A percentile compares a stretch with the other conserved stretches of the same genome.
These are phyloP conservation scores for Rutstroemia sp. DNA, from an alignment of 2,329 filamentous ascomycete genomes.

Conservation along the genomic window DNA sequence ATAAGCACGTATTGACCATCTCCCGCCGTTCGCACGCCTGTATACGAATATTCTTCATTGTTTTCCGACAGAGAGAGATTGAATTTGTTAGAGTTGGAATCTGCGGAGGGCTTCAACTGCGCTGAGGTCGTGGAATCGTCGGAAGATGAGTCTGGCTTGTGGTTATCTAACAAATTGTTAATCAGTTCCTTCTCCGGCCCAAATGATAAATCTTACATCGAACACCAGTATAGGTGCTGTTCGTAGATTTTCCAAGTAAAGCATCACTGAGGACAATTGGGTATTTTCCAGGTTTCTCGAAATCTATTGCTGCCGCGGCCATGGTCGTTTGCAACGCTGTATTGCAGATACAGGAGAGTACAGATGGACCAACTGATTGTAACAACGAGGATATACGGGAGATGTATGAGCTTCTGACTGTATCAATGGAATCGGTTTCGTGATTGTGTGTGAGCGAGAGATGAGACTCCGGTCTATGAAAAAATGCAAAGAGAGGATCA, in stretches of 20 bases:
- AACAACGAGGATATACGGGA: too few species aligned
- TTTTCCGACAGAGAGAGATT: constrained; percentile 46
- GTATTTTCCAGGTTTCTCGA: constrained; percentile 53
- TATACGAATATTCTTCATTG: constrained; percentile 48
- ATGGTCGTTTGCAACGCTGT: background rate
- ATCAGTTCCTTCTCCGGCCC: background rate
- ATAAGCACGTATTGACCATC: constrained; percentile 59
- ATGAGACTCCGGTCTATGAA: too few species aligned
- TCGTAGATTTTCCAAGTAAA: constrained; percentile 47
- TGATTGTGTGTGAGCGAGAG: too few species aligned
- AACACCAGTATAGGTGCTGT: constrained; percentile 53
- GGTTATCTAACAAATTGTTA: constrained; percentile 44
- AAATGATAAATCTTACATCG: constrained; percentile 40
- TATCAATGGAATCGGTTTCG: too few species aligned
- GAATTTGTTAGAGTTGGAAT: constrained; percentile 32
- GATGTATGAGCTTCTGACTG: too few species aligned
- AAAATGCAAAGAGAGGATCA: too few species aligned
- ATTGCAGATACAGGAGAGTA: background rate
- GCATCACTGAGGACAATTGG: constrained; percentile 57
- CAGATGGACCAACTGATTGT: background rate
- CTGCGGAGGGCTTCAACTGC: constrained; percentile 42
- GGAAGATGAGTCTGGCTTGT: constrained; percentile 48
- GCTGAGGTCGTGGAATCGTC: constrained; percentile 36
- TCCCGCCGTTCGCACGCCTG: constrained; percentile 49
- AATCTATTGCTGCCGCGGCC: constrained; percentile 39